A percentile compares a stretch with the other conserved stretches of the same genome.
These are phyloP conservation scores for Lactarius trivialis DNA, from an alignment of 768 basidiomycete genomes.

Conservation along the genomic window DNA sequence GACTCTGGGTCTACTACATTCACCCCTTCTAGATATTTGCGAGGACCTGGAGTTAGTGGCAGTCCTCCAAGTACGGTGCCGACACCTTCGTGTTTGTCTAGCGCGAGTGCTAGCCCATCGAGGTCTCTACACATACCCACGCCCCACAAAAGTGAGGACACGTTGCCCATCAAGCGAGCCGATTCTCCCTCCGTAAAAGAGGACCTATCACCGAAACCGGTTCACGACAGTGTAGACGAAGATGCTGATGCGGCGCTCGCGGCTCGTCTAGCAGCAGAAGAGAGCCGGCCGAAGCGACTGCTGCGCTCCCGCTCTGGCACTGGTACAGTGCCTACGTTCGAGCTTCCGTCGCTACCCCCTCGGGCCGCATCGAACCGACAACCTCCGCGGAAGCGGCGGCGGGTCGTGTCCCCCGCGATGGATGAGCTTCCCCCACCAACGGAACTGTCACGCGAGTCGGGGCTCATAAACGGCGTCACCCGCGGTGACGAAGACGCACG, in stretches of 20 bases:
- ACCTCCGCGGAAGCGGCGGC: slow-evolving; percentile 28
- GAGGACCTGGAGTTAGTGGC: slow-evolving; percentile 18
- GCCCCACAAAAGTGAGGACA: neutral
- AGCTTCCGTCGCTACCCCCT: slow-evolving; percentile 10
- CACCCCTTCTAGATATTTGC: slow-evolving; percentile 17
- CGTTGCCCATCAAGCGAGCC: neutral
- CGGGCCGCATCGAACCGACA: slow-evolving; percentile 2
- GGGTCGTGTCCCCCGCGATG: slow-evolving; percentile 28
- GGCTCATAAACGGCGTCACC: neutral
- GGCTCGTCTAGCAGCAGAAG: slow-evolving; percentile 28
- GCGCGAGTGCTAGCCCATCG: slow-evolving; percentile 8
- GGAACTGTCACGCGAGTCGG: slow-evolving; percentile 11
- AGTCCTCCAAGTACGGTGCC: slow-evolving; percentile 15
- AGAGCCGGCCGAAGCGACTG: slow-evolving; percentile 26
- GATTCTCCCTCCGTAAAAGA: slow-evolving; percentile 23
- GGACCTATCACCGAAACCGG: slow-evolving; percentile 17
- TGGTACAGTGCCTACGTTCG: slow-evolving; percentile 18
- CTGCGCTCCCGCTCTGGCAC: slow-evolving; percentile 30
- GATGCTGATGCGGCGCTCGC: slow-evolving; percentile 28
- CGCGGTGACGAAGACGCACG: slow-evolving; percentile 33
- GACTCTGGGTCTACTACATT: slow-evolving; percentile 5
- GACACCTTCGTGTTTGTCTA: slow-evolving; percentile 11
- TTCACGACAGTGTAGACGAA: slow-evolving; percentile 16
- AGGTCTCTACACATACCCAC: slow-evolving; percentile 3
- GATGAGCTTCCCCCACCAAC: slow-evolving; percentile 18